Evolutionary conservation across 192 early-diverging fungal genomes (phyloP), one percentile per base, ranked within the genome.

Genomic region (Backusella tarrabulga): DNA sequence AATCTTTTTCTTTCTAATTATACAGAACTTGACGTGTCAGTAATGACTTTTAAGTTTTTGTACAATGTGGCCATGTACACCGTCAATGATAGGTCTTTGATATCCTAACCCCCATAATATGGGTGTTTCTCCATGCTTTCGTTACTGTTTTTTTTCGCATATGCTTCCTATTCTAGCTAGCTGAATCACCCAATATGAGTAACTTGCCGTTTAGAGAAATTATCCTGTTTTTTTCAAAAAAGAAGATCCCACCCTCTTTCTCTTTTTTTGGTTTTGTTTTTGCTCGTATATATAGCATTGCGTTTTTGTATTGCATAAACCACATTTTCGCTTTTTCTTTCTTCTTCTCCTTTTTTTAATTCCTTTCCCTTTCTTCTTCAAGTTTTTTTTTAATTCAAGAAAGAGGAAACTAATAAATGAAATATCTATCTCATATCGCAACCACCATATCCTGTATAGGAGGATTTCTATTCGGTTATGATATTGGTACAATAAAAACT

Each of bases 391-490:
- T 54, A 32, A 32, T 23, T 2, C 15, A 29, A 63, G 56, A 63
- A 60, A 63, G 56, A 26, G 56, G 56, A 14, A 26, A 5, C 56
- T 29, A 52, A 54, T 60, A 19, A 23, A 81, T 81, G 80, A 68
- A 63, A 40, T 54, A 69, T 74, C 67, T 81, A 21, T 72, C 80
- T 7, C 17, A 69, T 26, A 77, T 77, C 34, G 88, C 85, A 8
- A 84, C 85, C 29, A 72, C 76, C 2, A 77, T 90, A 29, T 87
- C 89, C 35, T 85, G 88, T 69, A 67, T 91, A 66, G 90, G 88
- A 40, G 91, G 90, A 4, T 85, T 91, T 63, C 77, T 91, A 34
- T 92, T 91, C 69, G 73, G 74, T 56, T 75, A 67, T 75, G 74
- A 75, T 38, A 32, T 75, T 36, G 68, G 68, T 54, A 42, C 35